phyloP scores from a whole-genome alignment of 2,329 filamentous ascomycete species.

The Cytospora piceicola region DNA sequence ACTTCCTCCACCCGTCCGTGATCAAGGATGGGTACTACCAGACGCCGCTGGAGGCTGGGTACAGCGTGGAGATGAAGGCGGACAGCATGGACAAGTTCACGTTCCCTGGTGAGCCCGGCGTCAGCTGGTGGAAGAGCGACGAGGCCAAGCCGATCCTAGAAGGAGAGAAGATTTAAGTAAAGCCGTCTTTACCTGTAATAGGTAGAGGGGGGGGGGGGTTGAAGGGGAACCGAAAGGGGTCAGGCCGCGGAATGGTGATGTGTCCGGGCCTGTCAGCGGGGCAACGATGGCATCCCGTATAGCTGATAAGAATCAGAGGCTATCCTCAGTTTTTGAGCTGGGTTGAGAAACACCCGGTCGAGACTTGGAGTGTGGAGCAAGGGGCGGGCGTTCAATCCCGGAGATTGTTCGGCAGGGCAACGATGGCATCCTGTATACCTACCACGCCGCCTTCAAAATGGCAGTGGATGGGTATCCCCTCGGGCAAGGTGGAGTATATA shows the following conservation, averaged over 20 bases:
- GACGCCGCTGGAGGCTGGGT: constrained; percentile 80
- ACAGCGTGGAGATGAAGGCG: constrained; percentile 92
- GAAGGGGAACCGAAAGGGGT: constrained; percentile 20
- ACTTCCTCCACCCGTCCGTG: constrained; percentile 80
- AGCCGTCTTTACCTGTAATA: background rate
- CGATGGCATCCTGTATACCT: constrained; percentile 38
- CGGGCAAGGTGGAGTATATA: constrained; percentile 13
- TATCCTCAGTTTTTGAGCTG: constrained; percentile 30
- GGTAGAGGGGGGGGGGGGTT: background rate
- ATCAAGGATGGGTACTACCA: constrained; percentile 88
- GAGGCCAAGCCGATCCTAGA: constrained; percentile 78
- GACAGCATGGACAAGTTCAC: constrained; percentile 81
- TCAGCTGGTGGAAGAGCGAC: constrained; percentile 84
- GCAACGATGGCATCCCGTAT: constrained; percentile 42
- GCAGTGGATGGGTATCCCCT: constrained; percentile 21
- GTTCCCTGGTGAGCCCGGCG: constrained; percentile 76
- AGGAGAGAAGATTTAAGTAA: constrained; percentile 55
- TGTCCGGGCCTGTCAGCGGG: constrained; percentile 36
- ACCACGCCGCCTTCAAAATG: background rate
- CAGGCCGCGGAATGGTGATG: constrained; percentile 19
- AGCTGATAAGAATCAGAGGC: constrained; percentile 18
- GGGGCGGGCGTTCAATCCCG: constrained; percentile 31
- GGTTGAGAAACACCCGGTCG: constrained; percentile 17
- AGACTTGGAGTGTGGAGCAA: constrained; percentile 8
- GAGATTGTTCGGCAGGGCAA: constrained; percentile 36